Base-by-base conservation (phyloP, 768 basidiomycete species). In the Cubamyces lactineus region DNA sequence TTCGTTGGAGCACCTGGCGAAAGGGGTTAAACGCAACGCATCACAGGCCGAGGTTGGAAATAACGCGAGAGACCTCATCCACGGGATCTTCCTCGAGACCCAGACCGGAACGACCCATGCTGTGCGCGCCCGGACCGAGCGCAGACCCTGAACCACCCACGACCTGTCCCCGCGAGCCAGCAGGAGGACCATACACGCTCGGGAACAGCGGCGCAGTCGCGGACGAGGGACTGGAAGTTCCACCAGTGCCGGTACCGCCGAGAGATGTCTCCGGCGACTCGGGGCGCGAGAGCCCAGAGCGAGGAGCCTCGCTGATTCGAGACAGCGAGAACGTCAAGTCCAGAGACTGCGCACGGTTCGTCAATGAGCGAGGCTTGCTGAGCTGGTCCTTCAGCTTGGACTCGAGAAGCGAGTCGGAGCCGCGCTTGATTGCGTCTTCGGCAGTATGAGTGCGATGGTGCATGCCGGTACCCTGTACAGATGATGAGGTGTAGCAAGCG, bases 271-370 rank as follows among this genome's bases (percentile, higher is more conserved):
- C 91, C 0, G 91, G 91, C 1, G 91, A 94, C 52, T 92, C 90
- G 1, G 91, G 90, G 41, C 84, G 86, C 24, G 84, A 82, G 47
- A 87, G 76, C 54, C 83, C 79, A 57, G 86, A 80, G 23, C 78
- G 71, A 26, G 80, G 75, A 19, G 86, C 82, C 69, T 92, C 92
- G 5, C 86, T 86, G 67, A 93, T 92, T 56, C 86, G 87, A n/a
- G 86, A 87, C 30, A 94, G 81, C 6, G 93, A 94, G 66, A 86
- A 86, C 0, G 91, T 93, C 66, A 96, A 78, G 71, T 96, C 94
- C 49, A 96, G 86, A 5, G 90, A 92, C 72, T 96, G 94, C 0
- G 94, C 94, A 17, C 94, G 89, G 67, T 92, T 92, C 63, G 87
- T 87, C 64, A 94, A 77, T 4, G 91, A 89, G 50, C 92, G 88